These are phyloP conservation scores for Gossypium davidsonii DNA, from an alignment of 441 rosid genomes.

Conservation along the genomic window DNA sequence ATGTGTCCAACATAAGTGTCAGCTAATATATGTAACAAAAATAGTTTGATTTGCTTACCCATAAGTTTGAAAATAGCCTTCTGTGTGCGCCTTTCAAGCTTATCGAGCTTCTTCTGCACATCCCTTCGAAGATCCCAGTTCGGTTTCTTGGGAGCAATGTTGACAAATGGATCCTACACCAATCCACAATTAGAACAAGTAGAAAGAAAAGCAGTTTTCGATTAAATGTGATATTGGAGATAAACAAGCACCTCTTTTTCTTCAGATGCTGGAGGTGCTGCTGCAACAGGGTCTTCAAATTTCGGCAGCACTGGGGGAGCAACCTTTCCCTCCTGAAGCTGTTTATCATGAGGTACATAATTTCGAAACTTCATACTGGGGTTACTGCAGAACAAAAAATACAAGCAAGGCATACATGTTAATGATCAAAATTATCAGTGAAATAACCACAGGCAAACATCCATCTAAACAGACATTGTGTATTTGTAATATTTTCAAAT, in stretches of 20 bases:
- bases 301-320: constrained; percentile 87
- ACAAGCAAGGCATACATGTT: background rate
- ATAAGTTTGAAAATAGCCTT: constrained; percentile 71
- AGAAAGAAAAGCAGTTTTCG: background rate
- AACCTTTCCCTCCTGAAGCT: constrained; percentile 82
- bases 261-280: constrained; percentile 51
- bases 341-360: constrained; percentile 85
- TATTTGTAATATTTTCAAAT: background rate
- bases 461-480: background rate
- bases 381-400: constrained; percentile 32
- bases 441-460: background rate
- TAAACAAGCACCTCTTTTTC: constrained; percentile 51
- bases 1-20: background rate
- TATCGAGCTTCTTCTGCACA: constrained; percentile 95
- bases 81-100: constrained; percentile 82
- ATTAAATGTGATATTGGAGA: constrained; percentile 7
- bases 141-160: constrained; percentile 97
- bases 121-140: constrained; percentile 96
- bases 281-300: constrained; percentile 77
- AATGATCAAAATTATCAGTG: background rate
- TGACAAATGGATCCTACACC: constrained; percentile 78
- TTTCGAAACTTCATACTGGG: constrained; percentile 81
- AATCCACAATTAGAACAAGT: background rate
- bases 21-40: background rate
- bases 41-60: constrained; percentile 43